Conservation (phyloP, 208 protist species). For the Leishmania lainsoni region DNA sequence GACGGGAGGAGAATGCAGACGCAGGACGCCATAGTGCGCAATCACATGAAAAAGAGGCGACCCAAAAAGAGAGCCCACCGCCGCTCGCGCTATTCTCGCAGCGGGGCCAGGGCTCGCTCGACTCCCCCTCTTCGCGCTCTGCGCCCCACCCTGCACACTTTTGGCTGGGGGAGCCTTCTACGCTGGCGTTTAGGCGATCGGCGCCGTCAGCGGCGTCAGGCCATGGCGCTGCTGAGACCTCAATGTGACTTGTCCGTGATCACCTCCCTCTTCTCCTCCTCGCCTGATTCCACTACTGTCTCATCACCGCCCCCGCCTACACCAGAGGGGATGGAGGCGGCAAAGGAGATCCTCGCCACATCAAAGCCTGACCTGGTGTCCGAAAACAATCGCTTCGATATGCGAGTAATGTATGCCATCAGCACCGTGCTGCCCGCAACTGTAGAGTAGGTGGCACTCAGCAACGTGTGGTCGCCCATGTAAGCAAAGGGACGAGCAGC, state of each 20-base stretch:
- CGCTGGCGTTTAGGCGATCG: not conserved
- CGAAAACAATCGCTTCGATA: constrained; percentile 50
- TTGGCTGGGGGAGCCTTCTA: not conserved
- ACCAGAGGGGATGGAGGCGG: not conserved
- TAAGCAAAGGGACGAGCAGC: constrained; percentile 55
- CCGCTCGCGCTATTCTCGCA: not conserved
- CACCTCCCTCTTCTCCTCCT: not conserved
- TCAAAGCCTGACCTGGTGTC: constrained; percentile 30
- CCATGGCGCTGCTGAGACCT: not conserved
- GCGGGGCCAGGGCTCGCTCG: not conserved
- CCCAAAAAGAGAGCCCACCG: not conserved
- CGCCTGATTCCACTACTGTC: not conserved
- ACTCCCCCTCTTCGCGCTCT: not conserved
- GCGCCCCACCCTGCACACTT: not conserved
- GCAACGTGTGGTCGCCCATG: constrained; percentile 39
- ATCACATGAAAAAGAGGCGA: not conserved
- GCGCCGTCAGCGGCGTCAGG: not conserved
- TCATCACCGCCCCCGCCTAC: not conserved
- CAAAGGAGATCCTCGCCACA: constrained; percentile 7
- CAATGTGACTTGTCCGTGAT: not conserved
- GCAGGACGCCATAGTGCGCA: not conserved
- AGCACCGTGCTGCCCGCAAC: constrained; percentile 54
- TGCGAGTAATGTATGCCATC: constrained; percentile 54
- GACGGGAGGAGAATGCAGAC: not conserved
- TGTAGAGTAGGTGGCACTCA: constrained; percentile 52